Percentiles rank a stretch among this genome's conserved stretches.
These are phyloP conservation scores for Colletotrichum agaves DNA, from an alignment of 2,329 filamentous ascomycete genomes.

Conservation along the genomic window DNA sequence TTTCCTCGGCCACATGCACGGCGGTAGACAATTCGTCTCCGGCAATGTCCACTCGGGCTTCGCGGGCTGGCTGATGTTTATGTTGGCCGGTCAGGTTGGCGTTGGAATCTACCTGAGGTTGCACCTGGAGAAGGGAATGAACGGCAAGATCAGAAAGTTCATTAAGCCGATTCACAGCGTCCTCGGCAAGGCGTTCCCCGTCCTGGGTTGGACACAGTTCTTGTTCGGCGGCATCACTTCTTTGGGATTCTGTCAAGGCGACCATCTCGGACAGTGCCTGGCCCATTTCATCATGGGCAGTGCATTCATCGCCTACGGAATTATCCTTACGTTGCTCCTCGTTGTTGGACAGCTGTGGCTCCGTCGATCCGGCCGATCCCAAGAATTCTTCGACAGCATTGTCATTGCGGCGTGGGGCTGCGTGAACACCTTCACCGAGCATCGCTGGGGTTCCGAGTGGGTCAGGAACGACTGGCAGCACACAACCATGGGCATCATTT, in stretches of 20 bases:
- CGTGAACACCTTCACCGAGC: constrained; percentile 98
- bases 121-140: constrained; percentile 86
- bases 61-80: constrained; percentile 81
- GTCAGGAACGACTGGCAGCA: constrained; percentile 95
- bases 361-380: constrained; percentile 81
- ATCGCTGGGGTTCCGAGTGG: constrained; percentile 91
- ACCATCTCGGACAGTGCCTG: constrained; percentile 90
- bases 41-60: constrained; percentile 84
- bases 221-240: constrained; percentile 94
- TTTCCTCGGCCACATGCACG: constrained; percentile 90
- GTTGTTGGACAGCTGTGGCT: constrained; percentile 92
- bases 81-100: constrained; percentile 79
- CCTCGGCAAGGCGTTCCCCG: constrained; percentile 86
- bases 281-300: constrained; percentile 99
- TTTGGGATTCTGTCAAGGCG: constrained; percentile 90
- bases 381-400: constrained; percentile 95
- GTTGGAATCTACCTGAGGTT: constrained; percentile 89
- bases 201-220: constrained; percentile 93
- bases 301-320: constrained; percentile 94
- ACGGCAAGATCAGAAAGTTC: constrained; percentile 79
- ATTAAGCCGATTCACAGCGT: constrained; percentile 81
- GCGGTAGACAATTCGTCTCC: constrained; percentile 83
- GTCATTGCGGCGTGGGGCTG: constrained; percentile 96
- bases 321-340: constrained; percentile 85
- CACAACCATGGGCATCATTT: constrained; percentile 99